Conservation (phyloP, 192 early-diverging fungal genomes). For the Coemansia sp. region DNA sequence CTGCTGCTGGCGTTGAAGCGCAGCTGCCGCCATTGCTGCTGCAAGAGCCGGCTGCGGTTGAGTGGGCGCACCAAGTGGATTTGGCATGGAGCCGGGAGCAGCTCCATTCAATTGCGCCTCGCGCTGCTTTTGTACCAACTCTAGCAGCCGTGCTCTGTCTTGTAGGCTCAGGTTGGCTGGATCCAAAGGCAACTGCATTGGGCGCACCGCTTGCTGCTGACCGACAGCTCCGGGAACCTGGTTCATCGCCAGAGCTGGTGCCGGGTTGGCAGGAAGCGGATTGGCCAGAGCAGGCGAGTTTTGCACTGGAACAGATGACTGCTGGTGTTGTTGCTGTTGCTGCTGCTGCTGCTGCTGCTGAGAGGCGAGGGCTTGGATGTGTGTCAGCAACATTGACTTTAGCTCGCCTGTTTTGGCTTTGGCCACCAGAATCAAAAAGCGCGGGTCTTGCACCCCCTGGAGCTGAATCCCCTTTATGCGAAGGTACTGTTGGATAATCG, state of each 20-base stretch:
- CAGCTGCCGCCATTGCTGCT: constrained; percentile 18
- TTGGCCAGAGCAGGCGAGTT: constrained; percentile 12
- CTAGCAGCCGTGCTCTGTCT: constrained; percentile 17
- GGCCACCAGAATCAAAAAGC: constrained; percentile 6
- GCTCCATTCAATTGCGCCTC: not conserved
- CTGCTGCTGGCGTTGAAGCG: constrained; percentile 2
- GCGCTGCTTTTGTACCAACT: constrained; percentile 23
- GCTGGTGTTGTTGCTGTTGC: constrained; percentile 8
- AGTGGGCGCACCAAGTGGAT: not conserved
- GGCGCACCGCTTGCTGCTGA: not conserved
- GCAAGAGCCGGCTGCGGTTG: constrained; percentile 4
- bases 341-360: constrained; percentile 23
- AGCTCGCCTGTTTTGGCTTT: constrained; percentile 39
- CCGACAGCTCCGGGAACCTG: not conserved
- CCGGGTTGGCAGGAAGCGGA: constrained; percentile 3
- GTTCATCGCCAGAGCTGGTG: not conserved
- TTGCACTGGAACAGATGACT: constrained; percentile 6
- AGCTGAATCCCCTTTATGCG: constrained; percentile 8
- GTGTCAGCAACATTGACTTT: constrained; percentile 5
- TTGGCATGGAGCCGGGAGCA: constrained; percentile 1
- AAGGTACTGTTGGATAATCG: constrained; percentile 26
- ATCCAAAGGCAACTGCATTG: constrained; percentile 8
- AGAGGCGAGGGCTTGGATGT: constrained; percentile 1
- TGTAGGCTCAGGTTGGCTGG: constrained; percentile 21
- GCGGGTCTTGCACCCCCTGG: constrained; percentile 16